Conservation (phyloP, 148 eudicot species). For the Rhododendron griersonianum region DNA sequence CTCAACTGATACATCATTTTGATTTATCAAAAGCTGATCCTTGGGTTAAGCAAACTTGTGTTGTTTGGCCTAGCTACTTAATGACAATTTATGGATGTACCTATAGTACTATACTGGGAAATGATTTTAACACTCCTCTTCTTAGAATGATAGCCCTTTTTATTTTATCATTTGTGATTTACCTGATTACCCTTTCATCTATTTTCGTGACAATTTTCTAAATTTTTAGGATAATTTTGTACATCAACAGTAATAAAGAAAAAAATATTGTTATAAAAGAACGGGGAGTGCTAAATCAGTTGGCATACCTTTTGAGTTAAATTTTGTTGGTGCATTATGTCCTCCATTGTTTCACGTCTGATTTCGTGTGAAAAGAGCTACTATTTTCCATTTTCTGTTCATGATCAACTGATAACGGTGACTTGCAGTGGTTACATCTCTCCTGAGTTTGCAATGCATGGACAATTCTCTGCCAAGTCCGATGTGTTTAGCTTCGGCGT, state of each 20-base stretch:
- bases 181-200: background rate
- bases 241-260: background rate
- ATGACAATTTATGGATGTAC: no score
- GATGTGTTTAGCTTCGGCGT: slow-evolving; percentile 62
- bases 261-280: background rate
- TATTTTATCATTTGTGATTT: background rate
- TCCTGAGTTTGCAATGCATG: slow-evolving; percentile 36
- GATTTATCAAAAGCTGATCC: no score
- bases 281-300: background rate
- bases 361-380: background rate
- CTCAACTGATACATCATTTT: no score
- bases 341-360: background rate
- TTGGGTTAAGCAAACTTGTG: no score
- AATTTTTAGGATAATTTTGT: background rate
- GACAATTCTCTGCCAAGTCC: slow-evolving; percentile 45
- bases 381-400: background rate
- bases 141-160: background rate
- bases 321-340: background rate
- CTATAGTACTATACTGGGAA: no score
- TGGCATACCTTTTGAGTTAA: background rate
- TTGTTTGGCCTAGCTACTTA: no score
- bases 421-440: slow-evolving; percentile 22
- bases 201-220: background rate
- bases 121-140: no score
- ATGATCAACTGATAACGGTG: background rate